Percentiles rank a stretch among this genome's conserved stretches.
Conservation (phyloP, 768 basidiomycete species). For the Lyophyllum semitale region DNA sequence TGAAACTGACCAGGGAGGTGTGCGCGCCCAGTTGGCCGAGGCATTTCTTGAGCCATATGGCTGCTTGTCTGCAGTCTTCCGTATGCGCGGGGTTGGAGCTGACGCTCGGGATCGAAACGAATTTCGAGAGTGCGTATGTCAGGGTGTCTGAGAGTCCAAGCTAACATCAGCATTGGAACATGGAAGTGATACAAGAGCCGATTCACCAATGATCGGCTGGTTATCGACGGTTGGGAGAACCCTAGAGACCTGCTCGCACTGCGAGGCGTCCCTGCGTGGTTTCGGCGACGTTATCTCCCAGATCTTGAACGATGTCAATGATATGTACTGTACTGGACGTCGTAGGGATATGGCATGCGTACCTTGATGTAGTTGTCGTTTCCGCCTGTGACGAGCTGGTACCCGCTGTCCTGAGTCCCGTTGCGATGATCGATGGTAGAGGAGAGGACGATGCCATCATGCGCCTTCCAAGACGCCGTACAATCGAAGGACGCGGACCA, state of each 20-base stretch:
- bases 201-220: constrained; percentile 11
- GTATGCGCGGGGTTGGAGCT: constrained; percentile 65
- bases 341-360: constrained; percentile 4
- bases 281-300: constrained; percentile 51
- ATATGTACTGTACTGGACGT: not conserved
- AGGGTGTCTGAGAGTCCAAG: constrained; percentile 58
- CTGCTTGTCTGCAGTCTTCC: constrained; percentile 92
- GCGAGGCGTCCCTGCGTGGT: constrained; percentile 17
- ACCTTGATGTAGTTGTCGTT: constrained; percentile 89
- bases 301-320: constrained; percentile 33
- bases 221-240: not conserved
- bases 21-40: constrained; percentile 87
- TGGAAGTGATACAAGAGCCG: not conserved
- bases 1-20: constrained; percentile 62
- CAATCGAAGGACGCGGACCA: constrained; percentile 88
- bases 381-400: constrained; percentile 72
- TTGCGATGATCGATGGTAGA: constrained; percentile 55
- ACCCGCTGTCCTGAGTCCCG: constrained; percentile 28
- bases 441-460: constrained; percentile 81
- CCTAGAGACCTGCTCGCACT: not conserved
- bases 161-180: not conserved
- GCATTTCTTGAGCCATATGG: constrained; percentile 89
- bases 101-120: constrained; percentile 86
- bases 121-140: constrained; percentile 78
- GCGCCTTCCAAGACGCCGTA: constrained; percentile 80